Evolutionary conservation across 179 eudicot genomes (phyloP).

Genomic region (Camellia oleifera): DNA sequence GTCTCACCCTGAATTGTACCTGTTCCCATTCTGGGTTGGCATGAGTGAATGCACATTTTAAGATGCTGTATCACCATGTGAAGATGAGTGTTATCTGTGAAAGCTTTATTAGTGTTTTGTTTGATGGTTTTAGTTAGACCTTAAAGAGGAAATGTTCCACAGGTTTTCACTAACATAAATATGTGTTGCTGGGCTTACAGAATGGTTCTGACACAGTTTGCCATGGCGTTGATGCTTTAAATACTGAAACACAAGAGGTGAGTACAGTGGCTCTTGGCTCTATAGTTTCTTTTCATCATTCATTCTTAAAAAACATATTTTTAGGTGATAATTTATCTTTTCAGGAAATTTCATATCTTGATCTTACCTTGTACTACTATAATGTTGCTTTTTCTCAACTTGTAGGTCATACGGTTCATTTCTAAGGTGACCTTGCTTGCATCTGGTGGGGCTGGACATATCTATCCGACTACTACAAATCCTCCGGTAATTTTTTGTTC

Average conservation of each 20-base stretch:
- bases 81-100: background rate
- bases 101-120: background rate
- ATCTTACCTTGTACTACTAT: background rate
- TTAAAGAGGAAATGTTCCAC: background rate
- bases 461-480: conserved; percentile 89
- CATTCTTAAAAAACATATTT: background rate
- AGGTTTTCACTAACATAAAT: background rate
- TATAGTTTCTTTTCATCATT: background rate
- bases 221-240: conserved; percentile 82
- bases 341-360: background rate
- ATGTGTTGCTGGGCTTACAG: conserved; percentile 36
- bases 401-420: conserved; percentile 79
- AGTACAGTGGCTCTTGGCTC: background rate
- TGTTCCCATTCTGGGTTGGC: background rate
- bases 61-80: background rate
- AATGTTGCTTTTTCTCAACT: background rate
- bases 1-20: background rate
- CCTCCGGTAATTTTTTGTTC: conserved; percentile 53
- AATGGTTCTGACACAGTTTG: conserved; percentile 76
- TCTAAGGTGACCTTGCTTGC: conserved; percentile 93
- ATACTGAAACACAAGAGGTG: conserved; percentile 86
- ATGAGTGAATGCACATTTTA: background rate
- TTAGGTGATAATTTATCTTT: background rate
- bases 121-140: background rate
- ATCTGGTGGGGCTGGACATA: conserved; percentile 97